Evolutionary conservation across 2,329 filamentous ascomycete genomes (phyloP).

Genomic region (Zymoseptoria ardabiliae): DNA sequence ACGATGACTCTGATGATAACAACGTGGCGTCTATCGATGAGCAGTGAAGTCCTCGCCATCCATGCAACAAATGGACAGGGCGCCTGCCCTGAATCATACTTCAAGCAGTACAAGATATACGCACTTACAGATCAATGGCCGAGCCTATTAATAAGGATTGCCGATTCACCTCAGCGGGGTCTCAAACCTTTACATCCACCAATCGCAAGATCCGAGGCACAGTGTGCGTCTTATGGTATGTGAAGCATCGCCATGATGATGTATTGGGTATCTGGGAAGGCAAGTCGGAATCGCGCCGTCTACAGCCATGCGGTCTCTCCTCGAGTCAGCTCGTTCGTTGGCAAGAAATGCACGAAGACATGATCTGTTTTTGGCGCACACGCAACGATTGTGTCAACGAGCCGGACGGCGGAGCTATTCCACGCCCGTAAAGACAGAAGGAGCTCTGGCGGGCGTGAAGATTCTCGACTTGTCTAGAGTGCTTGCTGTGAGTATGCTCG

Average conservation of each 20-base stretch:
- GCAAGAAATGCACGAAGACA: background rate
- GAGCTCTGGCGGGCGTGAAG: conserved; percentile 13
- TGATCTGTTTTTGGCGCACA: background rate
- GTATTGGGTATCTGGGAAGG: background rate
- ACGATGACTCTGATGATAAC: too few relatives aligned
- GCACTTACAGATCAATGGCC: too few relatives aligned
- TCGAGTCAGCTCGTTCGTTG: background rate
- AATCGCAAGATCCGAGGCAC: background rate
- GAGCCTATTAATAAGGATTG: background rate
- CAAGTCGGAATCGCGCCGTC: background rate
- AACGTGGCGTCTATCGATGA: too few relatives aligned
- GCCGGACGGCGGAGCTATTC: conserved; percentile 8
- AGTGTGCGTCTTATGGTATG: background rate
- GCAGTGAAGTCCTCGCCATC: too few relatives aligned
- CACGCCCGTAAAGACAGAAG: conserved; percentile 2
- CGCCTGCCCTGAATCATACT: too few relatives aligned
- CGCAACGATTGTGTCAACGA: background rate
- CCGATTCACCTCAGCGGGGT: background rate
- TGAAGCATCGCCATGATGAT: background rate
- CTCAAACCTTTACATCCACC: background rate
- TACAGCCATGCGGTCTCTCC: background rate
- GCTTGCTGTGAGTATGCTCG: conserved; percentile 9
- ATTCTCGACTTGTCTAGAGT: conserved; percentile 16
- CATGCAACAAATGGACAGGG: too few relatives aligned
- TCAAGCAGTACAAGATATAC: too few relatives aligned